Evolutionary conservation across 1,284 basidiomycete species (phyloP), one percentile per base, ranked within the genome.

Genomic region (Polyporus tsugae): DNA sequence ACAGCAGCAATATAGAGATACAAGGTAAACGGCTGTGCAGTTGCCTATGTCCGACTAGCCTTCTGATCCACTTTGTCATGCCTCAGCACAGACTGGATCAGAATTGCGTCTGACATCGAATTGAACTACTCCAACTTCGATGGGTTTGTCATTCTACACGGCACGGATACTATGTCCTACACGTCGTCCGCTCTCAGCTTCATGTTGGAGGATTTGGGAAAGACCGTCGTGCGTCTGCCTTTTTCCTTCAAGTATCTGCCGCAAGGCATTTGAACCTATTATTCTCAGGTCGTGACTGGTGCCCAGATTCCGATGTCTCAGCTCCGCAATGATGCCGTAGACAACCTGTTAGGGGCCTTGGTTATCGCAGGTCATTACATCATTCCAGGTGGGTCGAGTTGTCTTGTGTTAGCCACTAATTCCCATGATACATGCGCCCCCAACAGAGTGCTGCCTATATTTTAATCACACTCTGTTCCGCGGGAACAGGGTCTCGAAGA

Each of bases 141-240:
- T 76, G 94, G 93, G 0, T 98, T 98, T 76, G 91, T 98, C 35
- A 84, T 98, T 39, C 82, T 98, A 11, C 96, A 98, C 78, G 96
- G 96, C 44, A 95, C 94, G n/a, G 95, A 97, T 75, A 97, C 95
- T 0, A 96, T 96, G 94, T 89, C 91, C 2, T 97, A 95, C 79
- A 93, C 92, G 2, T 89, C 95, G 2, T 95, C 93, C 60, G 95
- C 95, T 1, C 84, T 97, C 46, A 94, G 93, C 75, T 97, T 97
- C 80, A 81, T 98, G 65, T 84, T 98, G 6, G 95, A 97, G 79
- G 95, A 97, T 74, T 84, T 97, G 7, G 95, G 95, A 62, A 96
- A 96, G 82, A 94, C 92, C 1, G 91, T 94, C 73, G 93, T 94
- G 82, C 79, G 77, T 64, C 42, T n/a, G 6, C n/a, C 57, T 19